These are phyloP conservation scores for Thyridium curvatum DNA, from an alignment of 2,329 filamentous ascomycete species.

Conservation along the genomic window DNA sequence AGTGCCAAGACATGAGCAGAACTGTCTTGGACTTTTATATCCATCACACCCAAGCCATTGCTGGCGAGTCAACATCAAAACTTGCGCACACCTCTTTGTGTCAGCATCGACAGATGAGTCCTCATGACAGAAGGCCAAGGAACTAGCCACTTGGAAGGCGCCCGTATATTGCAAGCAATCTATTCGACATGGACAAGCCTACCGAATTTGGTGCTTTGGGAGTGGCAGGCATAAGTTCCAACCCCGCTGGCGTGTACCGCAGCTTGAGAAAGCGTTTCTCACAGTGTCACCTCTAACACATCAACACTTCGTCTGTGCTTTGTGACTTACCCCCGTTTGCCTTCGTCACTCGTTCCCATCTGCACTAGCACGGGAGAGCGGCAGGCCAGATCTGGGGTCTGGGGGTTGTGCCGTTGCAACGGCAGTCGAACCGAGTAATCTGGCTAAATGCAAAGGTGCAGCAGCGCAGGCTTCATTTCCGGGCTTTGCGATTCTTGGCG, in stretches of 20 bases:
- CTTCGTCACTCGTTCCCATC: conserved; percentile 2
- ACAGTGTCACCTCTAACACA: no score
- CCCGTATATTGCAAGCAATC: conserved; percentile 7
- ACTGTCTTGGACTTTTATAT: not conserved
- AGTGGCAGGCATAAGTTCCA: no score
- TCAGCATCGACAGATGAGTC: not conserved
- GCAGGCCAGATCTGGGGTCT: not conserved
- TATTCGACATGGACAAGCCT: conserved; percentile 1
- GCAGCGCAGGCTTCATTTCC: no score
- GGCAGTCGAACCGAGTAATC: no score
- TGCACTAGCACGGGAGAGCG: not conserved
- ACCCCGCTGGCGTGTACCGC: no score
- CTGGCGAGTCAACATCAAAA: not conserved
- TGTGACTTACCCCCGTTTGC: no score
- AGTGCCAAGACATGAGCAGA: not conserved
- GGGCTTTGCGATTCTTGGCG: no score
- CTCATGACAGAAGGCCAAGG: not conserved
- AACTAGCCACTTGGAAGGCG: conserved; percentile 1
- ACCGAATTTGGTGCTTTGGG: conserved; percentile 3
- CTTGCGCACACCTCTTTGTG: not conserved
- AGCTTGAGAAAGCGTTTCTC: no score
- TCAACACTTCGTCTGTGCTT: no score
- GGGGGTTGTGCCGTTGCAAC: no score
- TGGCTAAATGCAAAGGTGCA: no score
- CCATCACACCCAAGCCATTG: not conserved